Evolutionary conservation across 2,329 filamentous ascomycete species (phyloP).

Genomic region (Trichoderma oligosporum): DNA sequence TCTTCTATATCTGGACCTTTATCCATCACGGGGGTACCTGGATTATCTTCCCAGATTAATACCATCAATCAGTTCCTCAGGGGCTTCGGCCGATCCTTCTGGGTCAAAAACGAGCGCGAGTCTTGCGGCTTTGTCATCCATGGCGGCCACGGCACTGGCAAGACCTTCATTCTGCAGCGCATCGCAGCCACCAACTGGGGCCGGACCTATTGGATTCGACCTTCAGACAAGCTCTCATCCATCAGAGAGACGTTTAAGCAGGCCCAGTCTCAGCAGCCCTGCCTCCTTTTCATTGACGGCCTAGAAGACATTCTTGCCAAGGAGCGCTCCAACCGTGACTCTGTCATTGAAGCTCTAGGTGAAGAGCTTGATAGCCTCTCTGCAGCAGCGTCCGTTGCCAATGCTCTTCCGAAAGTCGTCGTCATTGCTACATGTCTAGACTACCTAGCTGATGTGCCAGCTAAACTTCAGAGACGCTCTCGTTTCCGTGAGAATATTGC

Average conservation of each 20-base stretch:
- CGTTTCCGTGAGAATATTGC: slow-evolving; percentile 66
- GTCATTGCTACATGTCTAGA: slow-evolving; percentile 72
- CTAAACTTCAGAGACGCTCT: slow-evolving; percentile 60
- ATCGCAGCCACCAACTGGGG: slow-evolving; percentile 68
- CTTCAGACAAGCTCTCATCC: slow-evolving; percentile 52
- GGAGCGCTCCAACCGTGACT: slow-evolving; percentile 48
- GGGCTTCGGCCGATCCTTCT: slow-evolving; percentile 46
- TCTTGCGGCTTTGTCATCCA: slow-evolving; percentile 67
- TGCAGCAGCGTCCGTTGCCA: slow-evolving; percentile 34
- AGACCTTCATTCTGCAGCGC: slow-evolving; percentile 67
- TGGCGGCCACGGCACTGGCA: slow-evolving; percentile 80
- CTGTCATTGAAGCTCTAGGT: slow-evolving; percentile 48
- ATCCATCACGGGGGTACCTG: slow-evolving; percentile 58
- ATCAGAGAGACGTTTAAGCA: slow-evolving; percentile 67
- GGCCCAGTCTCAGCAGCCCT: slow-evolving; percentile 66
- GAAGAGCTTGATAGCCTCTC: slow-evolving; percentile 56
- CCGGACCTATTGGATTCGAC: slow-evolving; percentile 59
- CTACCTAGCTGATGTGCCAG: slow-evolving; percentile 68
- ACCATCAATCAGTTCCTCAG: slow-evolving; percentile 64
- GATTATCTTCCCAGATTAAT: slow-evolving; percentile 60
- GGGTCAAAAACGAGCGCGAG: slow-evolving; percentile 31
- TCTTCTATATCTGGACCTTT: slow-evolving; percentile 34
- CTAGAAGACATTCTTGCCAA: slow-evolving; percentile 67
- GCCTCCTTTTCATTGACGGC: slow-evolving; percentile 74
- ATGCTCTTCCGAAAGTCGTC: slow-evolving; percentile 55